These are phyloP conservation scores for Fusarium ambrosium DNA, from an alignment of 2,329 filamentous ascomycete species.

Conservation along the genomic window DNA sequence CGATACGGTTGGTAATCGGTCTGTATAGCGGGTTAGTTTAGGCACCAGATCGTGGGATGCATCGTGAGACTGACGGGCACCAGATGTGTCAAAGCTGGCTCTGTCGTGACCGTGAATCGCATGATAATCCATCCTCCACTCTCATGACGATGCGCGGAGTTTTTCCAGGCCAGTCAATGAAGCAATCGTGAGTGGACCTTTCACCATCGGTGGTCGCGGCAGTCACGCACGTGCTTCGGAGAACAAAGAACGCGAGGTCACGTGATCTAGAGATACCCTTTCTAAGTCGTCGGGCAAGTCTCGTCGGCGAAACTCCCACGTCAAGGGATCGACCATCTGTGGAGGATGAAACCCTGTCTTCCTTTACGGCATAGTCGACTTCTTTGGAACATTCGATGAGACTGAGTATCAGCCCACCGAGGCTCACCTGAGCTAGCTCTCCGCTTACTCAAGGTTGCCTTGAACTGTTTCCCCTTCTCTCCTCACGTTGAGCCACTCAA, in stretches of 20 bases:
- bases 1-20: slow-evolving; percentile 82
- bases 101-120: slow-evolving; percentile 71
- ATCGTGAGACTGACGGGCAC: slow-evolving; percentile 61
- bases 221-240: slow-evolving; percentile 9
- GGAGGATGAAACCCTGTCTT: slow-evolving; percentile 8
- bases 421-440: slow-evolving; percentile 27
- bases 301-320: slow-evolving; percentile 1
- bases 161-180: slow-evolving; percentile 30
- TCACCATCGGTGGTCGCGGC: background rate
- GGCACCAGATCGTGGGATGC: slow-evolving; percentile 1
- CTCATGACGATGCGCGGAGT: slow-evolving; percentile 41
- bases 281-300: slow-evolving; percentile 17
- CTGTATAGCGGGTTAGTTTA: slow-evolving; percentile 57
- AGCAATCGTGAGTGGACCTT: slow-evolving; percentile 34
- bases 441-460: slow-evolving; percentile 4
- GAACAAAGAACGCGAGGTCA: slow-evolving; percentile 26
- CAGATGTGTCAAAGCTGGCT: slow-evolving; percentile 70
- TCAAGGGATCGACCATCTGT: slow-evolving; percentile 3
- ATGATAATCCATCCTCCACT: slow-evolving; percentile 68
- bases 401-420: slow-evolving; percentile 28
- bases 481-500: slow-evolving; percentile 11
- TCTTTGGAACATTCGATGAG: slow-evolving; percentile 37
- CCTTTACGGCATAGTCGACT: slow-evolving; percentile 14
- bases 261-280: slow-evolving; percentile 26
- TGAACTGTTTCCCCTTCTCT: slow-evolving; percentile 2